Evolutionary conservation across 2,329 filamentous ascomycete species (phyloP), one percentile per base, ranked within the genome.

Genomic region (Ascochyta rabiei): DNA sequence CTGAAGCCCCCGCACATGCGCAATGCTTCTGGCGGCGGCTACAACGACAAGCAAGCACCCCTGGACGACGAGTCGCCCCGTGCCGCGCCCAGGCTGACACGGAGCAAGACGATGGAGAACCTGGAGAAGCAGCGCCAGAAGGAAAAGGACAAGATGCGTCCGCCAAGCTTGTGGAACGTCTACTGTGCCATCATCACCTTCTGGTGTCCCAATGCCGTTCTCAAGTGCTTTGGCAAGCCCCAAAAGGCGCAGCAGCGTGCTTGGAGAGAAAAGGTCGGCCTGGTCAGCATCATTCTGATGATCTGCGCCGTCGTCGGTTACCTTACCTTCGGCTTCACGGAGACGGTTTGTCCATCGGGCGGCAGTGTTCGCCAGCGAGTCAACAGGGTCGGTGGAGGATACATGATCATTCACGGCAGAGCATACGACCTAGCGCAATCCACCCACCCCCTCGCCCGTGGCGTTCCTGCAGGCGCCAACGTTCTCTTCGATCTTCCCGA

Each of bases 201-300:
- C 70, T 98, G 95, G 93, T 89, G 86, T 53, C 95, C 95, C 0
- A 88, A 92, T 71, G 89, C 93, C 58, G 77, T 97, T 24, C 80
- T 99, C 49, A 85, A 84, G 62, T 96, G 91, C 76, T 95, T 92
- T 69, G 92, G 93, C 34, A 96, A 90, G 81, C 86, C 87, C 7
- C 84, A 90, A 40, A 95, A 90, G 75, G 91, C 89, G 15, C 91
- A 98, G 75, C 89, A 92, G 71, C 85, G 91, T 68, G 95, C 95
- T 2, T 99, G 95, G 95, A 86, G 95, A 63, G 95, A 99, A 74
- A 99, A 99, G 82, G 96, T 99, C 82, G 95, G 95, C 2, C 79
- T 99, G 54, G 90, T 97, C 78, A 96, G 93, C 77, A 87, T 99
- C 71, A 99, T 99, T 72, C 72, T 96, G 28, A 72, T 89, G 56